Percentiles rank a stretch among this genome's conserved stretches.
These are phyloP conservation scores for Solanum chmielewskii DNA, from an alignment of 257 asterid species.

Conservation along the genomic window DNA sequence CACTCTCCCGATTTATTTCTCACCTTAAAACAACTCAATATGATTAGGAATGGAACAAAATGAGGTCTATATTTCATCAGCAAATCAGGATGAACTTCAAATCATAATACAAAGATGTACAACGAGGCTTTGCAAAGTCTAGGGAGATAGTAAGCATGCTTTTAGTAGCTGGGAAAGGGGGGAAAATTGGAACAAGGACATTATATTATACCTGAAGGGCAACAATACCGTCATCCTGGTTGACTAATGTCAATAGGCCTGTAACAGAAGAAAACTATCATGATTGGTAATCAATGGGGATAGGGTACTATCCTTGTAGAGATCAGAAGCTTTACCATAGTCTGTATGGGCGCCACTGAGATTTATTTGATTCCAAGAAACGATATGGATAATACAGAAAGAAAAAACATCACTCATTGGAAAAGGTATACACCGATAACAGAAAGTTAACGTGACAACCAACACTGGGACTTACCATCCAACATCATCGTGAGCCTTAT, in stretches of 20 bases:
- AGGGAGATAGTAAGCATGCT: not conserved
- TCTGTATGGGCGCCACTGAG: slow-evolving; percentile 95
- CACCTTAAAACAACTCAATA: slow-evolving; percentile 30
- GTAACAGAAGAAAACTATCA: not conserved
- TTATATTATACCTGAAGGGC: slow-evolving; percentile 53
- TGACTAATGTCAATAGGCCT: slow-evolving; percentile 86
- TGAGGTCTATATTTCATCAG: not conserved
- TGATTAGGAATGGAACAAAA: not conserved
- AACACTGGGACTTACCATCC: slow-evolving; percentile 50
- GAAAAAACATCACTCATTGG: slow-evolving; percentile 8
- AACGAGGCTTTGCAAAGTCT: not conserved
- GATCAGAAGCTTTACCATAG: slow-evolving; percentile 48
- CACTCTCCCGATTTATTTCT: slow-evolving; percentile 61
- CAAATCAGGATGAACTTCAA: not conserved
- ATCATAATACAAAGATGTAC: not conserved
- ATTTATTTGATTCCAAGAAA: slow-evolving; percentile 7
- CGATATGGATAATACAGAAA: slow-evolving; percentile 5
- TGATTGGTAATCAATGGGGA: not conserved
- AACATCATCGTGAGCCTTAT: slow-evolving; percentile 30
- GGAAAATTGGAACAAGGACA: not conserved
- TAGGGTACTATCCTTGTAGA: not conserved
- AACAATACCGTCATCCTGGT: slow-evolving; percentile 80
- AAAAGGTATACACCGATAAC: not conserved
- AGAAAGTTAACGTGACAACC: not conserved
- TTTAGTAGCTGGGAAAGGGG: not conserved